phyloP scores from a whole-genome alignment of 129 eudicot genomes.

The Centrapalus pauciflorus region DNA sequence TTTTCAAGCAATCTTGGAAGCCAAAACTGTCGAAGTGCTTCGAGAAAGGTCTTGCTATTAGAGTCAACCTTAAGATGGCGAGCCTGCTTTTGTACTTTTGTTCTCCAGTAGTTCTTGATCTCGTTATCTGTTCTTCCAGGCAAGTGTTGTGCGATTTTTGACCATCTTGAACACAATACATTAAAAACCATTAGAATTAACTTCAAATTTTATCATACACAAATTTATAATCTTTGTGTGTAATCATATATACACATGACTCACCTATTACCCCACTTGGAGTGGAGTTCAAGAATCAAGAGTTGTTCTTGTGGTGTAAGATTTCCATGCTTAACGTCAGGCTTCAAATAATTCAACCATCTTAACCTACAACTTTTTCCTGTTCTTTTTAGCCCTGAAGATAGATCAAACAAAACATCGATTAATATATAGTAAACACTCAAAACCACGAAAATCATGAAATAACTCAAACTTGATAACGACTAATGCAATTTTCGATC shows the following conservation, averaged over 20 bases:
- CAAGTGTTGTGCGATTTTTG: slow-evolving; percentile 39
- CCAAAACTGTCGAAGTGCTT: slow-evolving; percentile 60
- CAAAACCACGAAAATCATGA: neutral
- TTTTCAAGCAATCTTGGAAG: slow-evolving; percentile 74
- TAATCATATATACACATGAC: neutral
- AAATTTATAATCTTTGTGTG: neutral
- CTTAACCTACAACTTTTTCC: slow-evolving; percentile 78
- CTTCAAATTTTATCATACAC: neutral
- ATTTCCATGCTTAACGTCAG: slow-evolving; percentile 39
- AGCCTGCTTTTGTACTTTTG: slow-evolving; percentile 95
- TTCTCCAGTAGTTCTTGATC: slow-evolving; percentile 95
- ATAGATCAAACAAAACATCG: neutral
- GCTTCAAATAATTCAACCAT: slow-evolving; percentile 37
- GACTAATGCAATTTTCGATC: neutral
- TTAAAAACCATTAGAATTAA: slow-evolving; percentile 1
- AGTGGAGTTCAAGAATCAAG: slow-evolving; percentile 39
- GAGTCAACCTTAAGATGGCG: slow-evolving; percentile 77
- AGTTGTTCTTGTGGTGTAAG: slow-evolving; percentile 42
- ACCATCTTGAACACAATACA: slow-evolving; percentile 29
- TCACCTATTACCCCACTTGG: slow-evolving; percentile 59
- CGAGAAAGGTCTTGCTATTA: slow-evolving; percentile 70
- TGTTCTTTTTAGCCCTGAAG: slow-evolving; percentile 76
- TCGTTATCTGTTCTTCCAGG: slow-evolving; percentile 60
- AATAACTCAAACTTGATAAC: neutral
- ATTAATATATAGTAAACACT: neutral